phyloP scores from a whole-genome alignment of 352 stramenopile genomes.

The Aphanomyces stellatus region DNA sequence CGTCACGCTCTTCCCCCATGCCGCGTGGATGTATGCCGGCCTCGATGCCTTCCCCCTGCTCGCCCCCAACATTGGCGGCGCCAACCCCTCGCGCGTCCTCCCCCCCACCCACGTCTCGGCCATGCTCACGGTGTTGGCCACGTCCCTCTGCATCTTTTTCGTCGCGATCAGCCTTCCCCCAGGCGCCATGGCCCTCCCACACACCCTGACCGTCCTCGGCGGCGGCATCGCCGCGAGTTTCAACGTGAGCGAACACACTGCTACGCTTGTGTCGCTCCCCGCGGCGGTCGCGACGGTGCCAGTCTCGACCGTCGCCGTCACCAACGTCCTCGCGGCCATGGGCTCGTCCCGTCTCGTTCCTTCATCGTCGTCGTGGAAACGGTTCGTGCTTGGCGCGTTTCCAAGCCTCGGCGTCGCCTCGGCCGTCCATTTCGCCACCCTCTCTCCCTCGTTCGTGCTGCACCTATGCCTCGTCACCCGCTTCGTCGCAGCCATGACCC shows the following conservation, averaged over 20 bases:
- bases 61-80: neutral
- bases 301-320: neutral
- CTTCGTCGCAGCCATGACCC: too few species aligned
- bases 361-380: too few species aligned
- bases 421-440: too few species aligned
- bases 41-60: neutral
- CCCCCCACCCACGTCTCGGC: neutral
- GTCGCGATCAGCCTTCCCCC: neutral
- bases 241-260: neutral
- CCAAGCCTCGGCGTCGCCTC: too few species aligned
- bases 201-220: neutral
- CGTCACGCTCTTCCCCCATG: neutral
- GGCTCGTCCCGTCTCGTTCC: neutral
- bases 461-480: too few species aligned
- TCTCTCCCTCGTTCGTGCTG: too few species aligned
- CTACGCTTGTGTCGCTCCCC: neutral
- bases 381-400: too few species aligned
- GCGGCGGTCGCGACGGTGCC: neutral
- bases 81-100: neutral
- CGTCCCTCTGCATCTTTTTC: neutral
- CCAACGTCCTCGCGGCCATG: neutral
- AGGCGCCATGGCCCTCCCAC: neutral
- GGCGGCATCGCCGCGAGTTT: neutral
- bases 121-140: neutral
- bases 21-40: neutral